Evolutionary conservation across 1,139 yeast species (phyloP).

Genomic region (Taphrina wiesneri): DNA sequence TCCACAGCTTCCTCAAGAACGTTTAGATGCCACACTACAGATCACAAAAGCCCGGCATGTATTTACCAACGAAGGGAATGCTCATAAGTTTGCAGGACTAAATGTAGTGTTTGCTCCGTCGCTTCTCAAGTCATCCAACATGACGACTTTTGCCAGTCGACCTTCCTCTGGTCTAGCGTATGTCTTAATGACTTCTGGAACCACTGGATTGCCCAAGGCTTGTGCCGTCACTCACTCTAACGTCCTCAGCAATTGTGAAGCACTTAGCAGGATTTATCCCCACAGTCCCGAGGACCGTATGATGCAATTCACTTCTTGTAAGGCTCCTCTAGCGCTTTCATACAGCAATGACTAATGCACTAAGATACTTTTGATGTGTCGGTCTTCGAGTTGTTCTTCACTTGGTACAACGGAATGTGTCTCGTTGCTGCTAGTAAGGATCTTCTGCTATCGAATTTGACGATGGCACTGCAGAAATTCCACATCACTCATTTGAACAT

Average conservation of each 20-base stretch:
- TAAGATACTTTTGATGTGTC: constrained; percentile 40
- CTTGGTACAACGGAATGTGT: constrained; percentile 37
- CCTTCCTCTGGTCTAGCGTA: constrained; percentile 70
- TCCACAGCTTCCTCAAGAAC: constrained; percentile 35
- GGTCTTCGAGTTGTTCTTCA: constrained; percentile 40
- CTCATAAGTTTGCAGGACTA: neutral
- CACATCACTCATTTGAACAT: constrained; percentile 39
- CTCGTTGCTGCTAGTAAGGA: constrained; percentile 34
- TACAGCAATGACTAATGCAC: neutral
- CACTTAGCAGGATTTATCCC: constrained; percentile 37
- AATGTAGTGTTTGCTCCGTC: neutral
- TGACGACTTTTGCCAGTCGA: neutral
- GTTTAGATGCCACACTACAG: constrained; percentile 23
- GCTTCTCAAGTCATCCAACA: neutral
- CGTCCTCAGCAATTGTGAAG: constrained; percentile 50
- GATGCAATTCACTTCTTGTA: constrained; percentile 40
- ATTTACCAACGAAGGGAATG: neutral
- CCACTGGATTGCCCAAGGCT: constrained; percentile 97
- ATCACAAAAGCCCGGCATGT: constrained; percentile 10
- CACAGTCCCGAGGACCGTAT: constrained; percentile 30
- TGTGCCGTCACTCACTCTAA: constrained; percentile 78
- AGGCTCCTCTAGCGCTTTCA: neutral
- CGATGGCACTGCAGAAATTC: constrained; percentile 23
- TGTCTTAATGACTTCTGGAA: constrained; percentile 97
- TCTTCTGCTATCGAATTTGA: constrained; percentile 34